Evolutionary conservation across 2,329 filamentous ascomycete species (phyloP).

Genomic region (Calonectria fujianensis): DNA sequence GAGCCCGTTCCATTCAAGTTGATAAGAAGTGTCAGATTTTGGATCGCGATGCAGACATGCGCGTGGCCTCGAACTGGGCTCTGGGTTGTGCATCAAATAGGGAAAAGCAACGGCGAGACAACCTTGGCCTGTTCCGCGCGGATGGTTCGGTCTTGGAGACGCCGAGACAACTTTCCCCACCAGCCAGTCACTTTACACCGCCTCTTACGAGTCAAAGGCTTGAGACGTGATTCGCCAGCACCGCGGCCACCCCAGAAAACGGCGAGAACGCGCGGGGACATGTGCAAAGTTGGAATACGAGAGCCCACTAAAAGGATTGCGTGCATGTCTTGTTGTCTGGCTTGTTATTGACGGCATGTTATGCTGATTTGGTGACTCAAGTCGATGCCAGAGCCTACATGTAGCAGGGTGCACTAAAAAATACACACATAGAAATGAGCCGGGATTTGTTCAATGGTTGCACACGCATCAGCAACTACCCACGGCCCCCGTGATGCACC

Average conservation of each 20-base stretch:
- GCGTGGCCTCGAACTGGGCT: not conserved
- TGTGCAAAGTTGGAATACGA: not conserved
- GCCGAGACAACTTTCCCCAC: slow-evolving; percentile 22
- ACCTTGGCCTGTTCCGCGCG: not conserved
- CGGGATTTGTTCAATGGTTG: not conserved
- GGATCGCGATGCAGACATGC: too few relatives aligned
- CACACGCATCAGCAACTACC: not conserved
- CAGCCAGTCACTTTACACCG: slow-evolving; percentile 1
- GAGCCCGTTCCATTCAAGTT: not conserved
- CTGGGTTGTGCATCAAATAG: not conserved
- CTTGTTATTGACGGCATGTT: not conserved
- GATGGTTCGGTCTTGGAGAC: not conserved
- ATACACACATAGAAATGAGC: too few relatives aligned
- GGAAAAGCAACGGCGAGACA: not conserved
- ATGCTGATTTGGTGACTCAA: not conserved
- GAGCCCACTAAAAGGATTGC: slow-evolving; percentile 1
- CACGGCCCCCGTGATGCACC: not conserved
- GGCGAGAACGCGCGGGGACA: slow-evolving; percentile 3
- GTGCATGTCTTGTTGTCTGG: not conserved
- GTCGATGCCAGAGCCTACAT: too few relatives aligned
- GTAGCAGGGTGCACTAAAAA: too few relatives aligned
- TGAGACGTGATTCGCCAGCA: slow-evolving; percentile 10
- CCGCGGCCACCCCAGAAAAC: not conserved
- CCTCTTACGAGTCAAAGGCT: not conserved
- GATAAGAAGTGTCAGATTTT: not conserved